phyloP scores from a whole-genome alignment of 306 rosid species.

The Alnus rubra region DNA sequence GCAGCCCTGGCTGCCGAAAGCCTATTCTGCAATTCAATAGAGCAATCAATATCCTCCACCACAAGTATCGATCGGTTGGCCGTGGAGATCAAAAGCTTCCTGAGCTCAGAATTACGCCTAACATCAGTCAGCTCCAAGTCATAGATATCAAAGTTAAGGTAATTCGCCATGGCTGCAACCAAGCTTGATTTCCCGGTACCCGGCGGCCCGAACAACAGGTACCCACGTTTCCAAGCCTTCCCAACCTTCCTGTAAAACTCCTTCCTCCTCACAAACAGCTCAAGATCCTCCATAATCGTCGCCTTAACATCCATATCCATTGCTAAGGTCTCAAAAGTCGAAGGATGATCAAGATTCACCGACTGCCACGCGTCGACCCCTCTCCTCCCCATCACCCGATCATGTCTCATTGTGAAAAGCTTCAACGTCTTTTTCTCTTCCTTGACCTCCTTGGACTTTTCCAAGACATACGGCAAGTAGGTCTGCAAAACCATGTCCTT shows the following conservation, averaged over 20 bases:
- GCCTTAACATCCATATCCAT: constrained; percentile 27
- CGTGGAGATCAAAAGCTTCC: constrained; percentile 24
- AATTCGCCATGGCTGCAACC: constrained; percentile 39
- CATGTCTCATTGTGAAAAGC: constrained; percentile 7
- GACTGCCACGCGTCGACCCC: constrained; percentile 12
- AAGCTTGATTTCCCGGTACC: constrained; percentile 36
- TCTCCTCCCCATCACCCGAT: neutral
- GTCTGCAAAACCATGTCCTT: constrained; percentile 9
- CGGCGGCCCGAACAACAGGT: constrained; percentile 34
- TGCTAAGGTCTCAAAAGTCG: constrained; percentile 32
- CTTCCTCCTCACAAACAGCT: constrained; percentile 27
- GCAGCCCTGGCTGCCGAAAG: neutral
- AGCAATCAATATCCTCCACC: constrained; percentile 36
- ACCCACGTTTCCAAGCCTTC: constrained; percentile 38
- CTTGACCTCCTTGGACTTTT: constrained; percentile 11
- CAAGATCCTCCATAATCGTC: constrained; percentile 28
- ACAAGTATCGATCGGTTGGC: constrained; percentile 29
- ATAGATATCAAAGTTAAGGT: constrained; percentile 32
- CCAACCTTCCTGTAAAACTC: constrained; percentile 33
- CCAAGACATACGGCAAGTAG: constrained; percentile 25
- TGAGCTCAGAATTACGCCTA: constrained; percentile 25
- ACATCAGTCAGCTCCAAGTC: constrained; percentile 29
- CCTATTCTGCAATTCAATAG: constrained; percentile 17
- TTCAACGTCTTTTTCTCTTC: constrained; percentile 22
- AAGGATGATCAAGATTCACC: constrained; percentile 21